phyloP scores from a whole-genome alignment of 768 basidiomycete genomes.

The Cytidiella melzeri region DNA sequence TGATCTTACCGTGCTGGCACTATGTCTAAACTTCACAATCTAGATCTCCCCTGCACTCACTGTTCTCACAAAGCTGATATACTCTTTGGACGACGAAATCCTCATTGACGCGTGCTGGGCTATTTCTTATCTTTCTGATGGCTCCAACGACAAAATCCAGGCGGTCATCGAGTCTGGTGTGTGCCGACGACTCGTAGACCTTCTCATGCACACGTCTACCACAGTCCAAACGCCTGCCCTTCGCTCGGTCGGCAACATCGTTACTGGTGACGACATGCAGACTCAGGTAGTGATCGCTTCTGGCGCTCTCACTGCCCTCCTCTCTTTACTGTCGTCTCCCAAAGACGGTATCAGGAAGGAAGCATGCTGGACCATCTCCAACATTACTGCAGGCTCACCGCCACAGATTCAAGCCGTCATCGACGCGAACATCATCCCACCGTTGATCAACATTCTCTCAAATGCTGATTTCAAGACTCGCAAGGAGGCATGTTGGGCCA shows the following conservation, averaged over 20 bases:
- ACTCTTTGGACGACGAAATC: conserved; percentile 98
- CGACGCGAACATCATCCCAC: conserved; percentile 96
- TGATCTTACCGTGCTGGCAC: conserved; percentile 3
- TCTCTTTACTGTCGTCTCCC: conserved; percentile 88
- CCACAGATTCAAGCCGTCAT: conserved; percentile 97
- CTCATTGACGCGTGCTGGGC: conserved; percentile 99
- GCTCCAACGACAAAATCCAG: conserved; percentile 99
- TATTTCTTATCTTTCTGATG: conserved; percentile 98
- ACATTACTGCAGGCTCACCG: conserved; percentile 95
- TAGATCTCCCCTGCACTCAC: conserved; percentile 96
- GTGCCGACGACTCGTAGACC: conserved; percentile 93
- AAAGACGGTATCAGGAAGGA: conserved; percentile 99
- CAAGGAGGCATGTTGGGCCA: conserved; percentile 99
- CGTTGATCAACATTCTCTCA: conserved; percentile 95
- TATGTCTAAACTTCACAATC: conserved; percentile 16
- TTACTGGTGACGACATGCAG: conserved; percentile 98
- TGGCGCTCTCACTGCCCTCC: conserved; percentile 90
- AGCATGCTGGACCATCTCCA: conserved; percentile 99
- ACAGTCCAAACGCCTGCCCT: conserved; percentile 98
- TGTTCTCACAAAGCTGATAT: conserved; percentile 97
- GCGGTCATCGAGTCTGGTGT: conserved; percentile 99
- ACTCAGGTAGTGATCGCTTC: conserved; percentile 99
- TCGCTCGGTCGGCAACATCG: conserved; percentile 98
- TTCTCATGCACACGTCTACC: conserved; percentile 90
- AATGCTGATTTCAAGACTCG: conserved; percentile 99